These are phyloP conservation scores for Yarrowia hollandica DNA, from an alignment of 805 yeast genomes.

Conservation along the genomic window DNA sequence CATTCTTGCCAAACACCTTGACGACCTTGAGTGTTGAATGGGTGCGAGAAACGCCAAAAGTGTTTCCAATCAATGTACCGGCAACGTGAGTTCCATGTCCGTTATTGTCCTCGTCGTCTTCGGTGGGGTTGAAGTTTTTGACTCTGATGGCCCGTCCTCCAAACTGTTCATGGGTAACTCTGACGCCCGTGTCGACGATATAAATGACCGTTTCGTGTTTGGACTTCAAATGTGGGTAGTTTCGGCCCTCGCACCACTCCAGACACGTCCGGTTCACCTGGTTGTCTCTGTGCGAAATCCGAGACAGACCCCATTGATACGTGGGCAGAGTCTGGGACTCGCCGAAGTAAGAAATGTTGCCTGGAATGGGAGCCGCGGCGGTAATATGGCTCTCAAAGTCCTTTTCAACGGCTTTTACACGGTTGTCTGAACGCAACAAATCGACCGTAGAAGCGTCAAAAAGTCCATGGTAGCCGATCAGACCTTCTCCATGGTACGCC, in stretches of 20 bases:
- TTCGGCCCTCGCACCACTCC: slow-evolving; percentile 32
- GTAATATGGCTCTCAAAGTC: not conserved
- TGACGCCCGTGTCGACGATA: slow-evolving; percentile 60
- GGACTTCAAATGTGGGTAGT: slow-evolving; percentile 63
- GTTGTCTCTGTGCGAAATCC: slow-evolving; percentile 76
- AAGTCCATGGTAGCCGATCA: slow-evolving; percentile 31
- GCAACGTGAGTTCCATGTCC: slow-evolving; percentile 67
- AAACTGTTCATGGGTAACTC: slow-evolving; percentile 51
- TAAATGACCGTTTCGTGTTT: slow-evolving; percentile 43
- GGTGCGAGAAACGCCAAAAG: slow-evolving; percentile 56
- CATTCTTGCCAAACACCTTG: slow-evolving; percentile 56
- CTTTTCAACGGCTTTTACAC: slow-evolving; percentile 6
- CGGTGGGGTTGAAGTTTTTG: slow-evolving; percentile 49
- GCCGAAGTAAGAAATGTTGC: not conserved
- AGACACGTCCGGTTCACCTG: slow-evolving; percentile 52
- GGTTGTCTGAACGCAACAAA: not conserved
- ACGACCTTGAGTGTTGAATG: slow-evolving; percentile 55
- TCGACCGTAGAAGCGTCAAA: slow-evolving; percentile 7
- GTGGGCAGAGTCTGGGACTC: not conserved
- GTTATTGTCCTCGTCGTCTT: slow-evolving; percentile 51
- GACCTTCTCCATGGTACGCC: slow-evolving; percentile 19
- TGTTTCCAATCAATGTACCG: slow-evolving; percentile 55
- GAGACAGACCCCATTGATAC: slow-evolving; percentile 75
- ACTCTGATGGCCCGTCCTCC: slow-evolving; percentile 60
- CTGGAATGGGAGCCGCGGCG: not conserved